Evolutionary conservation across 352 stramenopile genomes (phyloP), one percentile per base, ranked within the genome.

Genomic region (Pythium scleroteichum): DNA sequence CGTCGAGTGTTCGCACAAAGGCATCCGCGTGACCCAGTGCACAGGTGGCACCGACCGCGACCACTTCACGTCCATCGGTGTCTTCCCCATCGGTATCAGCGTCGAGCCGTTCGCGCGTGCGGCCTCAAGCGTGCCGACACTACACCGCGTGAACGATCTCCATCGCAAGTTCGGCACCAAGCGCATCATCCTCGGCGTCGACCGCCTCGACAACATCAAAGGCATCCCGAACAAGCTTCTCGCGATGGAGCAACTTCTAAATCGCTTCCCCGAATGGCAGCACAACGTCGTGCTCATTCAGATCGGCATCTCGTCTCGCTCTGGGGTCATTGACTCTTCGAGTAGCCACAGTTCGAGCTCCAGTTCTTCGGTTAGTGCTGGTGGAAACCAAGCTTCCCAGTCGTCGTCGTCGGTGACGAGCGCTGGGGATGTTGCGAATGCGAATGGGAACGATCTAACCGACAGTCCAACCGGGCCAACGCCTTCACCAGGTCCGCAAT

Each of bases 271-370:
- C 13, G 85, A 98, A 57, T 98, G 90, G 90, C 83, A 95, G 40
- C 90, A 95, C 46, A 98, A 98, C 71, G 91, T 98, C 39, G 92
- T 97, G 17, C 66, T 98, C 24, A 91, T 98, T 46, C 94, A 98
- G 71, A 97, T 99, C 57, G 96, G 95, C n/a, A 97, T 99, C 44
- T 97, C 93, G 9, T 94, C 85, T 8, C 73, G 83, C n/a, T 73
- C 72, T 4, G 62, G 50, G 3, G 75, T 79, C 9, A 73, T 82
- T 26, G 77, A 86, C 7, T 73, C 45, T 38, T 71, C 59, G 10
- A 65, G 59, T 14, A 51, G 27, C 6, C 45, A 23, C 4, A 79
- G 53, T 12, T 46, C 42, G 2, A 50, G 12, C 19, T 46, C 41
- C 2, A 40, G n/a, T 32, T 71, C 42, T 27, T 44, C 24, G 9